Evolutionary conservation across 805 yeast species (phyloP).

Genomic region (Nadsonia fulvescens): DNA sequence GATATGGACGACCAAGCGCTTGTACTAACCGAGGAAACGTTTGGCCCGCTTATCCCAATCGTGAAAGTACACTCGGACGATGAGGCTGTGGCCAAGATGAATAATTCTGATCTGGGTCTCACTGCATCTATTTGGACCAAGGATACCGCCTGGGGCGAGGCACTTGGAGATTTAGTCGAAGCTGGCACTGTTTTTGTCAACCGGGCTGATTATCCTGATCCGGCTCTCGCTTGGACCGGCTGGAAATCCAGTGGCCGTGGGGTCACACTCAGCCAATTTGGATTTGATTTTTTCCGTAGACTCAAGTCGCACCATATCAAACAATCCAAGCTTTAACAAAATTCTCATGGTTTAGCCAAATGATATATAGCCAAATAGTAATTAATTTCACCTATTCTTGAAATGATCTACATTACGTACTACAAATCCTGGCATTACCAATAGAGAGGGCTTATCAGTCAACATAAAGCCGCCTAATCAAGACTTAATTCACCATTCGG

Average conservation of each 20-base stretch:
- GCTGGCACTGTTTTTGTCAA: constrained; percentile 53
- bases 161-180: constrained; percentile 35
- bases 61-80: constrained; percentile 55
- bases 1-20: constrained; percentile 42
- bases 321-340: too few species aligned
- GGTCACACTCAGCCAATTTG: constrained; percentile 49
- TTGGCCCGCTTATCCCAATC: constrained; percentile 75
- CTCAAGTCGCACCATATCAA: constrained; percentile 19
- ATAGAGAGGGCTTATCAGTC: too few species aligned
- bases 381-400: too few species aligned
- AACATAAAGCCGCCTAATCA: too few species aligned
- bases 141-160: constrained; percentile 50
- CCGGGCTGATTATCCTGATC: constrained; percentile 46
- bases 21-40: constrained; percentile 67
- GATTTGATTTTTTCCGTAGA: constrained; percentile 26
- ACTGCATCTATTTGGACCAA: constrained; percentile 78
- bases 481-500: too few species aligned
- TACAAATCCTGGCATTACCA: too few species aligned
- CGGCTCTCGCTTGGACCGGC: constrained; percentile 58
- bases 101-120: constrained; percentile 64
- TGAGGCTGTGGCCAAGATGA: constrained; percentile 58
- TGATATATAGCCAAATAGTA: too few species aligned
- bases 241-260: constrained; percentile 58
- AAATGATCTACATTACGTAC: too few species aligned
- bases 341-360: too few species aligned